phyloP scores from a whole-genome alignment of 2,329 filamentous ascomycete genomes.

The Cercospora sp. region DNA sequence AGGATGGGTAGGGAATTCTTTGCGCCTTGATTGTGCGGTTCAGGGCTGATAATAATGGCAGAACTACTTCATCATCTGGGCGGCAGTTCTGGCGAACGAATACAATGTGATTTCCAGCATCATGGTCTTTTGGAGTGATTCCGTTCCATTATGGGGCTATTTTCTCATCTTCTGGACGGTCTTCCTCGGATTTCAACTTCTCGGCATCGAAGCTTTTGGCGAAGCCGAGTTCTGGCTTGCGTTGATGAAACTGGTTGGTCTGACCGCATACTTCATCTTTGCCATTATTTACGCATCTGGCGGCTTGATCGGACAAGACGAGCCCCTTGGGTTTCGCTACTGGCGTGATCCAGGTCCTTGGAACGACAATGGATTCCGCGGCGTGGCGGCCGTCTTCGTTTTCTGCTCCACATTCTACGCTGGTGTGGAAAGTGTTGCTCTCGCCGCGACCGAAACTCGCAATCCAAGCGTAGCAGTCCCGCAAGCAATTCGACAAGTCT shows the following conservation, averaged over 20 bases:
- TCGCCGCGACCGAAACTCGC: constrained; percentile 55
- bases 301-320: constrained; percentile 35
- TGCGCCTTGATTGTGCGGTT: not conserved
- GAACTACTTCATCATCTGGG: constrained; percentile 70
- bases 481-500: constrained; percentile 38
- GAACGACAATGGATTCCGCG: constrained; percentile 43
- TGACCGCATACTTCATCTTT: constrained; percentile 46
- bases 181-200: constrained; percentile 43
- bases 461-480: constrained; percentile 51
- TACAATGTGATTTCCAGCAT: constrained; percentile 70
- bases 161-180: constrained; percentile 47
- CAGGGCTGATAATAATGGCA: not conserved
- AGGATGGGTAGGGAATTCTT: constrained; percentile 52
- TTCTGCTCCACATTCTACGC: constrained; percentile 52
- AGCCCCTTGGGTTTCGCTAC: constrained; percentile 39
- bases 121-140: constrained; percentile 64
- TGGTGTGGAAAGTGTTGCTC: constrained; percentile 55
- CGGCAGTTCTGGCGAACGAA: constrained; percentile 66
- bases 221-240: constrained; percentile 51
- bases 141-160: constrained; percentile 45
- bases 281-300: constrained; percentile 43
- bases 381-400: constrained; percentile 47
- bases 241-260: constrained; percentile 42
- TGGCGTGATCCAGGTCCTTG: constrained; percentile 44
- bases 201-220: constrained; percentile 46